Conservation (phyloP, 2,329 filamentous ascomycete species). For the Xylaria sp. region DNA sequence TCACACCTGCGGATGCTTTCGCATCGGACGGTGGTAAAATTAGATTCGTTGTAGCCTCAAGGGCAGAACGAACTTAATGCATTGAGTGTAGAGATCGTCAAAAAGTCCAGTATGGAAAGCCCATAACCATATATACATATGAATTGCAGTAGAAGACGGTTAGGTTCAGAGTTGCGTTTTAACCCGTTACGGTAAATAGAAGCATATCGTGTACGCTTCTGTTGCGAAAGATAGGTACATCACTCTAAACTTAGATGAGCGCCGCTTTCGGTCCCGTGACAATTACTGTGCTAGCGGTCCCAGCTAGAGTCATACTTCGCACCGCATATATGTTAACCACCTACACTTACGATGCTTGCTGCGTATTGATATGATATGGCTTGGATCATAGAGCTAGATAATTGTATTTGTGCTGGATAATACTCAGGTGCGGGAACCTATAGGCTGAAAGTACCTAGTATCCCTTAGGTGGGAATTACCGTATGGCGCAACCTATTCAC, state of each 20-base stretch:
- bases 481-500: constrained; percentile 20
- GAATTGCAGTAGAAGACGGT: not conserved
- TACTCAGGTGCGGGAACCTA: not conserved
- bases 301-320: constrained; percentile 3
- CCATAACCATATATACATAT: not conserved
- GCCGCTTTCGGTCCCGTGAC: constrained; percentile 26
- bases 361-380: not conserved
- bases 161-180: not conserved
- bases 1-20: constrained; percentile 11
- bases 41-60: constrained; percentile 10
- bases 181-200: constrained; percentile 6
- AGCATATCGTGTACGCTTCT: not conserved
- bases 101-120: constrained; percentile 14
- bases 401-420: not conserved
- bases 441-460: not conserved
- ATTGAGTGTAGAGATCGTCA: constrained; percentile 19
- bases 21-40: constrained; percentile 7
- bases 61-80: not conserved
- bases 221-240: not conserved
- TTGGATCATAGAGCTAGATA: not conserved
- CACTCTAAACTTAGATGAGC: constrained; percentile 14
- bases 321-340: not conserved
- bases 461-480: constrained; percentile 12
- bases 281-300: constrained; percentile 10
- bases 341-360: not conserved